Conservation (phyloP, 163 green algal species). For the Volvox carteri region DNA sequence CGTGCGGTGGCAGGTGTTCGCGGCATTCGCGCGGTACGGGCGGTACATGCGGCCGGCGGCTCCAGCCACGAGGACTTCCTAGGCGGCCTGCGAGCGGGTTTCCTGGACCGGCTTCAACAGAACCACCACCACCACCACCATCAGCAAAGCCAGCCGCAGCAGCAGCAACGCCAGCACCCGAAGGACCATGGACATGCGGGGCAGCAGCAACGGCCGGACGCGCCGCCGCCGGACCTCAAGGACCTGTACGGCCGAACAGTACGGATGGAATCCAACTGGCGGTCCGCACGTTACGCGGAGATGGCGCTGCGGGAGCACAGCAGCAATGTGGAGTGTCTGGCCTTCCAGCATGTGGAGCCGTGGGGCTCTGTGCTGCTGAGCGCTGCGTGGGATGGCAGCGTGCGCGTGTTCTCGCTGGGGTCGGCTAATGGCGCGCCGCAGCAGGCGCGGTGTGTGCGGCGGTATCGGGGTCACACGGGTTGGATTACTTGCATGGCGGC, state of each 20-base stretch:
- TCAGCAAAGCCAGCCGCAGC: not conserved
- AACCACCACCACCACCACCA: not conserved
- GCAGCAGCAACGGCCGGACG: not conserved
- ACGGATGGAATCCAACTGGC: conserved; percentile 23
- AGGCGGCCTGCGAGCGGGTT: conserved; percentile 27
- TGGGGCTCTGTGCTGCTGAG: conserved; percentile 48
- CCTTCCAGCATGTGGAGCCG: conserved; percentile 25
- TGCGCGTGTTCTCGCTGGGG: conserved; percentile 49
- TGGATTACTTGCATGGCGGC: conserved; percentile 58
- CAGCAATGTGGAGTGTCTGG: conserved; percentile 55
- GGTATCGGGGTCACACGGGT: conserved; percentile 46
- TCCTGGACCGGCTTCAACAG: conserved; percentile 37
- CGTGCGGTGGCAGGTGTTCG: conserved; percentile 37
- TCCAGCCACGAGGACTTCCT: conserved; percentile 45
- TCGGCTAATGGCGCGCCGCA: not conserved
- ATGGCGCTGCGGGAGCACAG: conserved; percentile 39
- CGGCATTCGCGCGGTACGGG: conserved; percentile 22
- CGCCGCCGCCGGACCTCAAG: conserved; percentile 6
- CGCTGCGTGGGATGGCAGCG: conserved; percentile 50
- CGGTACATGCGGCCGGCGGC: conserved; percentile 2
- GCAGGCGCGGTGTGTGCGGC: conserved; percentile 46
- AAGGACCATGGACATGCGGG: not conserved
- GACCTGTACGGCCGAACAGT: not conserved
- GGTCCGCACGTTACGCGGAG: conserved; percentile 18
- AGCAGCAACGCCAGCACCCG: not conserved